Evolutionary conservation across 768 basidiomycete species (phyloP), one percentile per base, ranked within the genome.

Genomic region (Kwoniella pini): DNA sequence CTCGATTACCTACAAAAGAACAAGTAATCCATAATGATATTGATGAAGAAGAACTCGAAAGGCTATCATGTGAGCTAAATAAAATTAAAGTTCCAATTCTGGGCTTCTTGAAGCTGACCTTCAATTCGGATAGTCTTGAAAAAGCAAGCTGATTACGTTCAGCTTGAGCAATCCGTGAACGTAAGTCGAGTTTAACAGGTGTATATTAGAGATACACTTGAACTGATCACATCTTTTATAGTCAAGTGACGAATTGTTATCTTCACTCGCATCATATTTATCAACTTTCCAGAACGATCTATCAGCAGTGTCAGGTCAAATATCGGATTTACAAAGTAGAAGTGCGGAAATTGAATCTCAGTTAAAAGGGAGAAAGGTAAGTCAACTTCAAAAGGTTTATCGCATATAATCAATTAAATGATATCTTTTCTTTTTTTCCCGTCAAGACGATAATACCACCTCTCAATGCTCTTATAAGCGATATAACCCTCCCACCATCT

Each of bases 251-350:
- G 83, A 82, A 60, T 84, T 98, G 19, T 82, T 99, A 54, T 87
- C 91, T 72, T 91, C 91, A 1, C 83, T 99, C 2, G 88, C 96
- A 67, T 83, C 86, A 1, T 98, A 98, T 78, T 83, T 99, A 11
- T 92, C 91, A 2, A 96, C 90, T 0, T 99, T 99, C 72, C 95
- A 97, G 79, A 88, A 83, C 68, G 95, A 99, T 77, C 82, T 99
- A 21, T 89, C 91, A 4, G 87, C 88, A 1, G 96, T 98, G 10
- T 97, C 96, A 2, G 90, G 92, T 2, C 94, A 99, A 76, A 95
- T 99, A 76, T 89, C 91, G 1, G 91, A 97, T 64, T 82, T 99
- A 22, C 96, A 98, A 72, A 85, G 86, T 65, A 84, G 91, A 31
- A 94, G 91, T 75, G 88, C 89, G 66, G 89, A 89, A 40, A 96